phyloP scores from a whole-genome alignment of 2,329 filamentous ascomycete species.

The Dactylellina sp. region DNA sequence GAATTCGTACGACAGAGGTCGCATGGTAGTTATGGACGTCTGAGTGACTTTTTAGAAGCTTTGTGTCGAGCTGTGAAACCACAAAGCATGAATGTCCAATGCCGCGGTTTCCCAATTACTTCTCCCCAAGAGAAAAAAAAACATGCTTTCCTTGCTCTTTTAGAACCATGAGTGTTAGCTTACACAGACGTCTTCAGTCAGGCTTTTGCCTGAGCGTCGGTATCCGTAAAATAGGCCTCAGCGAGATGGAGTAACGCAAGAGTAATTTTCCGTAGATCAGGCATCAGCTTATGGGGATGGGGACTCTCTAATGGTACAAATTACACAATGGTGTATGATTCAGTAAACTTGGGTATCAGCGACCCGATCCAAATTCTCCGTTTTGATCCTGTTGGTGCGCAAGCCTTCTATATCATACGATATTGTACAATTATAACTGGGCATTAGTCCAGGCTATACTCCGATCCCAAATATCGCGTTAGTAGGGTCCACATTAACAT shows the following conservation, averaged over 20 bases:
- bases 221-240: constrained; percentile 12
- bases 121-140: background rate
- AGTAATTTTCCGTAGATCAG: constrained; percentile 50
- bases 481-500: constrained; percentile 36
- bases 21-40: constrained; percentile 43
- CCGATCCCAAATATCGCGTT: constrained; percentile 36
- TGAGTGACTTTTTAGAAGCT: constrained; percentile 40
- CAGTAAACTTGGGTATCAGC: constrained; percentile 13
- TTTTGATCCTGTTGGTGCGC: constrained; percentile 28
- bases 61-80: constrained; percentile 48
- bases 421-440: constrained; percentile 15
- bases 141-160: constrained; percentile 10
- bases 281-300: constrained; percentile 18
- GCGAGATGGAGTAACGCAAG: constrained; percentile 25
- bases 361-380: constrained; percentile 42
- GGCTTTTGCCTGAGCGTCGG: constrained; percentile 13
- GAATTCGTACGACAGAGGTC: constrained; percentile 41
- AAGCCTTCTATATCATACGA: background rate
- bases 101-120: constrained; percentile 37
- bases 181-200: constrained; percentile 12
- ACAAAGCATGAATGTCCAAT: constrained; percentile 26
- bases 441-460: constrained; percentile 28
- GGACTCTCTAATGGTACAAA: constrained; percentile 24
- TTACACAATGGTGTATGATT: constrained; percentile 29
- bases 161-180: constrained; percentile 26